Percentiles rank a stretch among this genome's conserved stretches.
Conservation (phyloP, 106 monocot species). For the Dendrobium catenatum region DNA sequence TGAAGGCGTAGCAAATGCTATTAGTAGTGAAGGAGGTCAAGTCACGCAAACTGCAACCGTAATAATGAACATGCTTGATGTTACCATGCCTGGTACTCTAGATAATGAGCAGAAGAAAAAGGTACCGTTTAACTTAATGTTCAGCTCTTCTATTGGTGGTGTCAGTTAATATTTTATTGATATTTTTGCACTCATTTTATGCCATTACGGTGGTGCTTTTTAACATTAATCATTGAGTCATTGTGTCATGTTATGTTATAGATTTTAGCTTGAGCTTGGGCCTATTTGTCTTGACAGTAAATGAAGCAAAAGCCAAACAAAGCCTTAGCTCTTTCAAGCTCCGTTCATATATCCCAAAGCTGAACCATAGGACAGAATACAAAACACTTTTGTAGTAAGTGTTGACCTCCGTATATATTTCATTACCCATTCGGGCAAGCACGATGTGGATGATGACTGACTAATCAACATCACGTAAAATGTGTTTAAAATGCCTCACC, state of each 20-base stretch:
- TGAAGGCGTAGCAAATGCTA: constrained; percentile 13
- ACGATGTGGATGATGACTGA: too few relatives aligned
- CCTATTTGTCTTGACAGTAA: background rate
- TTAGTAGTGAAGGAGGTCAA: constrained; percentile 42
- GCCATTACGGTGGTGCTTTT: background rate
- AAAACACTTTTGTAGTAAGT: too few relatives aligned
- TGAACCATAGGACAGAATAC: too few relatives aligned
- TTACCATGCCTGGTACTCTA: constrained; percentile 68
- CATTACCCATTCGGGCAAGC: too few relatives aligned
- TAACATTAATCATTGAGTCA: background rate
- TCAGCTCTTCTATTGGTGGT: background rate
- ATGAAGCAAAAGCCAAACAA: background rate
- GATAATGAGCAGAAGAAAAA: constrained; percentile 70
- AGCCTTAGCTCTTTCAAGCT: too few relatives aligned
- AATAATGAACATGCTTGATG: constrained; percentile 91
- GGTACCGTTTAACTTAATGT: constrained; percentile 24
- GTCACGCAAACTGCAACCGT: constrained; percentile 61
- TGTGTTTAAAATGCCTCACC: too few relatives aligned
- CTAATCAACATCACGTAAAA: too few relatives aligned
- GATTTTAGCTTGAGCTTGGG: background rate
- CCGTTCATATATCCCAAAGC: too few relatives aligned
- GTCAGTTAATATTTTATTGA: background rate
- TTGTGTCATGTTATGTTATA: background rate
- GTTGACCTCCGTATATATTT: too few relatives aligned
- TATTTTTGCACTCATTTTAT: background rate